Base-by-base conservation (phyloP, 73 alveolate species). In the Blepharisma stoltei region DNA sequence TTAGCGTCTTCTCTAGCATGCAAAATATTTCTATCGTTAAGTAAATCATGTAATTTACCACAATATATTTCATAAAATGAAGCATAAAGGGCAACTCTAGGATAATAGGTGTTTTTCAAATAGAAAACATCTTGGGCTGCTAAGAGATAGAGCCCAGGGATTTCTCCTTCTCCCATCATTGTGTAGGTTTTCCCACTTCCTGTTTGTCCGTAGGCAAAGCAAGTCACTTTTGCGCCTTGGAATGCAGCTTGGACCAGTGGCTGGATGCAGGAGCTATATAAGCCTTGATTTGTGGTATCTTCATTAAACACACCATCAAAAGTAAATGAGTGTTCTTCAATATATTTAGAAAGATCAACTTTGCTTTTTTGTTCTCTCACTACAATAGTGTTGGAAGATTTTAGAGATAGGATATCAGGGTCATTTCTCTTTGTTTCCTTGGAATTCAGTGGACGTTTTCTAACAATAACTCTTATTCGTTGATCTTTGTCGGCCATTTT, bases 41-140 rank as follows among this genome's bases (percentile, higher is more conserved):
- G 89, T 67, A 97, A 89, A 86, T 97, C 99, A 85, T 85, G 94
- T 60, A 97, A 93, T 88, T 97, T 97, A 45, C 99, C 99, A 83
- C 99, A 97, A 82, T 97, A 97, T 69, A 97, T 97, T 86, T 97
- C 99, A 86, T 97, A 97, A 85, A 97, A 97, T 23, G 99, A 92
- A 50, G 97, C 91, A 79, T 83, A 84, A 11, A 97, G 89, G 18
- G 89, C 78, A 21, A 95, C 83, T 75, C 90, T 91, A 18, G 88
- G 81, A 71, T 71, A 89, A 32, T 82, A 77, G 65, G 54, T 54
- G 81, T 78, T 67, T 55, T 9, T 37, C 23, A 81, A 87, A 75
- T 53, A 68, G 86, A 92, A 95, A 67, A 94, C 88, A 89, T 94
- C 99, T 81, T 89, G 88, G 43, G 99, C 97, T 25, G 99, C 99